Conservation (phyloP, 1,284 basidiomycete genomes). For the Ustilago hordei region DNA sequence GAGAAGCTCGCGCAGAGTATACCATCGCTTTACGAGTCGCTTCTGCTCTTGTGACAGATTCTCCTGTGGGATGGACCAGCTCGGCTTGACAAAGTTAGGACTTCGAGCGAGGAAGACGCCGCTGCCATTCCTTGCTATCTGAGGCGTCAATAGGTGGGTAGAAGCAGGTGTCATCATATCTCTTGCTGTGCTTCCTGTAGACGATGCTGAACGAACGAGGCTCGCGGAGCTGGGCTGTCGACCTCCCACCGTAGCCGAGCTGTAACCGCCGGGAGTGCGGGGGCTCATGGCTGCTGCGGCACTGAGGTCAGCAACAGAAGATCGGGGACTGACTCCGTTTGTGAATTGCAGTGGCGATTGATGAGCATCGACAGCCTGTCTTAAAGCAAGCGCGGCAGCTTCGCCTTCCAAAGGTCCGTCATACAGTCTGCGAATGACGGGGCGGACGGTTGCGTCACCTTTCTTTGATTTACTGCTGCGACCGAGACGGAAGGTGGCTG, state of each 20-base stretch:
- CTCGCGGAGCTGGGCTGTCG: slow-evolving; percentile 15
- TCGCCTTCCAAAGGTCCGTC: slow-evolving; percentile 34
- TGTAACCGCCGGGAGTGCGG: slow-evolving; percentile 12
- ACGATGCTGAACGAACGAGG: slow-evolving; percentile 26
- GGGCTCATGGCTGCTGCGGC: not conserved
- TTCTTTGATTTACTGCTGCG: slow-evolving; percentile 34
- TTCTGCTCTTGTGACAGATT: slow-evolving; percentile 53
- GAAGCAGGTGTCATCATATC: slow-evolving; percentile 26
- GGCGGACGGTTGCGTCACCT: slow-evolving; percentile 18
- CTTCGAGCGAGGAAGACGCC: slow-evolving; percentile 20
- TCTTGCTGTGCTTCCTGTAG: slow-evolving; percentile 31
- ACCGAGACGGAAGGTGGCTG: slow-evolving; percentile 30
- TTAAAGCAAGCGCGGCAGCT: slow-evolving; percentile 16
- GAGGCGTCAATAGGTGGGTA: slow-evolving; percentile 20
- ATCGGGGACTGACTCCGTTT: slow-evolving; percentile 31
- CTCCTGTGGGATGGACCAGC: slow-evolving; percentile 44
- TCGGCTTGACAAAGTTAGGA: slow-evolving; percentile 24
- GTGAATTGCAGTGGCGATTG: slow-evolving; percentile 18
- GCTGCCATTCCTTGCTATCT: slow-evolving; percentile 12
- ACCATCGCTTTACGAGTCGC: slow-evolving; percentile 78
- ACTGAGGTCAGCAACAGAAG: slow-evolving; percentile 24
- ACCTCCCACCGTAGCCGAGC: not conserved
- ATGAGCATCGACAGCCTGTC: not conserved
- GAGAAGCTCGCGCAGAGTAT: slow-evolving; percentile 79
- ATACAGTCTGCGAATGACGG: slow-evolving; percentile 45